A percentile compares a stretch with the other conserved stretches of the same genome.
Conservation (phyloP, 352 stramenopile species). For the Saprolegnia diclina region DNA sequence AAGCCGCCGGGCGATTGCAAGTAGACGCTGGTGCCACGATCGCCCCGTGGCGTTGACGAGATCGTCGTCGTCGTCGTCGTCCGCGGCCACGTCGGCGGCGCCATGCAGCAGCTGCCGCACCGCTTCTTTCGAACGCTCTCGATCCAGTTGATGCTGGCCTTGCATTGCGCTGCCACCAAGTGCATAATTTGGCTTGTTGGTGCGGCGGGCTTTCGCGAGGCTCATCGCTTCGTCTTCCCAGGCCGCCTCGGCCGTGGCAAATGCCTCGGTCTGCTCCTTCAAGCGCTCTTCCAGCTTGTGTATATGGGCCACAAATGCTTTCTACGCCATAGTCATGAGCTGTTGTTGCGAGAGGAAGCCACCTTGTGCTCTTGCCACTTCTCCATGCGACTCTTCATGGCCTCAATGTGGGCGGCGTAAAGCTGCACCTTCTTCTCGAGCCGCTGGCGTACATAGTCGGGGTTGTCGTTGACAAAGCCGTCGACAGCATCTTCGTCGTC, state of each 20-base stretch:
- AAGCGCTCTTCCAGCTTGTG: constrained; percentile 28
- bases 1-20: constrained; percentile 34
- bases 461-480: constrained; percentile 28
- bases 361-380: constrained; percentile 22
- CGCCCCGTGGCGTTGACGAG: constrained; percentile 27
- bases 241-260: constrained; percentile 44
- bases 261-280: constrained; percentile 38
- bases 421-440: constrained; percentile 14
- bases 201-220: constrained; percentile 27
- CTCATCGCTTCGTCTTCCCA: constrained; percentile 53
- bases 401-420: constrained; percentile 21
- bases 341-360: neutral
- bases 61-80: constrained; percentile 27
- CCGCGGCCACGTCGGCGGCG: constrained; percentile 45
- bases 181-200: constrained; percentile 29
- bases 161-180: constrained; percentile 36
- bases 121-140: constrained; percentile 26
- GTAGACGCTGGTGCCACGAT: constrained; percentile 34
- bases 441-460: constrained; percentile 21
- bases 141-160: constrained; percentile 38
- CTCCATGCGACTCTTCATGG: constrained; percentile 18
- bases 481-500: constrained; percentile 27
- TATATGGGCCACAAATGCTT: constrained; percentile 13
- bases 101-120: constrained; percentile 49
- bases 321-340: neutral